Evolutionary conservation across 768 basidiomycete genomes (phyloP), one percentile per base, ranked within the genome.

Genomic region (Fomitopsis serialis): DNA sequence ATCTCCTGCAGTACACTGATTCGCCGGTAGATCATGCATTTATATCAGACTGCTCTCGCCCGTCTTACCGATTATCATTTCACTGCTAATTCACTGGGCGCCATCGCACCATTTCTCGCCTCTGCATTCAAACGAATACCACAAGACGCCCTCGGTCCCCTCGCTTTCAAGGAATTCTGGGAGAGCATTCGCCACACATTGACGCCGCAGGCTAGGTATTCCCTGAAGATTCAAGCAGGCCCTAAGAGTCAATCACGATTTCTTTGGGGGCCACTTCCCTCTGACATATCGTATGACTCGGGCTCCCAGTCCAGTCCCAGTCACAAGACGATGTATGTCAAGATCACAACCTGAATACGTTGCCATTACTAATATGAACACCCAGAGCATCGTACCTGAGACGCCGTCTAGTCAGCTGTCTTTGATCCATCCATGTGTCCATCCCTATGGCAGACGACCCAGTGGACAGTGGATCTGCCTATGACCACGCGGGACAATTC

Each of bases 131-230:
- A 67, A 3, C 76, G 71, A 22, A 71, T 78, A 25, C 74, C 77
- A 0, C 54, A 65, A 2, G 78, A 77, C 2, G 75, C 78, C 9
- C 66, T 73, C 19, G 83, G 80, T 0, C 77, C 80, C 0, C 59
- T 76, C 6, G 74, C 77, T 1, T 87, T 86, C 54, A 71, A 74
- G 57, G 67, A 63, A 2, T 86, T 81, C 61, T 87, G 84, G 84
- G 72, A 71, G n/a, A 65, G 66, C 36, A 79, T 79, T 2, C 45
- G 49, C 11, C 55, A 57, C 0, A 43, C 42, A 0, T 43, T 61
- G n/a, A 24, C 36, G 13, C 29, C 40, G 22, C 29, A 51, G 42
- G 35, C 43, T 10, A 37, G 12, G 11, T 49, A 2, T 77, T 78
- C 53, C 80, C 83, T 0, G 60, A 65, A 68, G 65, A 19, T 68